phyloP scores from a whole-genome alignment of 2,329 filamentous ascomycete genomes.

The Sporothrix pseudoabietina region DNA sequence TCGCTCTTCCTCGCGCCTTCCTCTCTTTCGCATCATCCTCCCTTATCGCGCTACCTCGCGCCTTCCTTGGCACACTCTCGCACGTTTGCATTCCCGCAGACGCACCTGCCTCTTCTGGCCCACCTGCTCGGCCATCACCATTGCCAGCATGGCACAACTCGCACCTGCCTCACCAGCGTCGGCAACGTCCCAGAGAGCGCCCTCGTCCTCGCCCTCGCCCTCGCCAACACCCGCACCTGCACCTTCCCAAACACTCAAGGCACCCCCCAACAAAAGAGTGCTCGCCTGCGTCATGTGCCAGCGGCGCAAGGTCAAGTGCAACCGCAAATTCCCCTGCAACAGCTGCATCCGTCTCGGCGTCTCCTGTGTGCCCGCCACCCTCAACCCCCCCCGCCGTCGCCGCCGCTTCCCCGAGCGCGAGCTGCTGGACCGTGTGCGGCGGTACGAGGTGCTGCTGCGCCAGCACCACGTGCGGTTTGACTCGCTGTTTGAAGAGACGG shows the following conservation, averaged over 20 bases:
- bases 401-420: constrained; percentile 59
- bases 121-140: neutral
- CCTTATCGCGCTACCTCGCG: neutral
- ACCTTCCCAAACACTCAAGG: constrained; percentile 2
- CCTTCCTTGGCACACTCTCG: neutral
- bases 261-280: constrained; percentile 46
- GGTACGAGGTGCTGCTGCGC: constrained; percentile 60
- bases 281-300: constrained; percentile 60
- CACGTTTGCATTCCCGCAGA: too few species aligned
- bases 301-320: constrained; percentile 64
- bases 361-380: constrained; percentile 35
- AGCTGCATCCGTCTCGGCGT: constrained; percentile 47
- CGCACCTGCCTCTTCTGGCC: constrained; percentile 12
- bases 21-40: neutral
- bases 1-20: neutral
- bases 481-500: constrained; percentile 37
- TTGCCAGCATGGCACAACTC: neutral
- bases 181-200: neutral
- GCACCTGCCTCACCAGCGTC: neutral
- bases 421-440: constrained; percentile 57
- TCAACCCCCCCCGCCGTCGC: constrained; percentile 45
- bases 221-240: neutral
- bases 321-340: constrained; percentile 59
- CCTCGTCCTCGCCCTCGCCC: neutral
- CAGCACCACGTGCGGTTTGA: constrained; percentile 60